These are phyloP conservation scores for Rhizophagus sp. DNA, from an alignment of 192 early-diverging fungal genomes.

Conservation along the genomic window DNA sequence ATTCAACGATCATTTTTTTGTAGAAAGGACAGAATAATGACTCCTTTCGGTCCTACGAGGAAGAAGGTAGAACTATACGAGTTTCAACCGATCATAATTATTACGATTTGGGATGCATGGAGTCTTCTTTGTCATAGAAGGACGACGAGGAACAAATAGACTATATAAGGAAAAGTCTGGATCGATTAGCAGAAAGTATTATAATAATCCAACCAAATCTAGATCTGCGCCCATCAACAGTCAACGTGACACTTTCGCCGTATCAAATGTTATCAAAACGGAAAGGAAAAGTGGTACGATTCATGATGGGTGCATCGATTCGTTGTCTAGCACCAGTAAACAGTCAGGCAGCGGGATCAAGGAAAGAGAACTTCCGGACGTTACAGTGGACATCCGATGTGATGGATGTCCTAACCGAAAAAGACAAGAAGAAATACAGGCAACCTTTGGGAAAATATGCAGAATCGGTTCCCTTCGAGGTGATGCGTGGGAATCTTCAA, in stretches of 20 bases:
- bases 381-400: background rate
- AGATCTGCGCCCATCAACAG: background rate
- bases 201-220: background rate
- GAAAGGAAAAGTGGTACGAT: slow-evolving; percentile 11
- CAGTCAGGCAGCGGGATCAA: no score
- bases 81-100: no score
- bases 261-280: background rate
- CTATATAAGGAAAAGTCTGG: slow-evolving; percentile 20
- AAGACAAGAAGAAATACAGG: background rate
- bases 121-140: no score
- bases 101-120: no score
- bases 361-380: background rate
- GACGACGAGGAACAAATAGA: background rate
- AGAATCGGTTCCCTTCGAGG: slow-evolving; percentile 10
- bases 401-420: background rate
- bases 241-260: slow-evolving; percentile 8
- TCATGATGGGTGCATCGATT: slow-evolving; percentile 13
- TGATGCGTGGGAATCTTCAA: background rate
- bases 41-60: background rate
- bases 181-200: background rate
- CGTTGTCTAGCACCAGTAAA: background rate
- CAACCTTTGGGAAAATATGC: slow-evolving; percentile 2
- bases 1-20: no score
- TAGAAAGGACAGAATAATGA: no score
- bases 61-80: no score